Evolutionary conservation across 176 grass and related monocot genomes (phyloP), one percentile per base, ranked within the genome.

Genomic region (Avena sativa): DNA sequence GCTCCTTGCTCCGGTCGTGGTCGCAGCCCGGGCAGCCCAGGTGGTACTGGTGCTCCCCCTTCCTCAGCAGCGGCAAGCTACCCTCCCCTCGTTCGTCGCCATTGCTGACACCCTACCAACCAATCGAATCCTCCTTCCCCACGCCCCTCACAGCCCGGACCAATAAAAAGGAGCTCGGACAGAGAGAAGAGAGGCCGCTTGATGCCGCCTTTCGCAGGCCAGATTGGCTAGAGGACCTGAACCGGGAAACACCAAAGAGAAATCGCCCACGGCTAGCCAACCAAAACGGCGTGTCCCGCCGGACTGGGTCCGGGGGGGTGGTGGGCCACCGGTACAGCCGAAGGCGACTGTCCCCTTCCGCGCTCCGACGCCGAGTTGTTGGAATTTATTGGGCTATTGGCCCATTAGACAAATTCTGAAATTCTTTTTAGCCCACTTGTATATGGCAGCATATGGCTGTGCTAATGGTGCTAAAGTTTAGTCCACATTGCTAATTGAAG

Each of bases 1-100:
- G 43, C 2, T 83, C 84, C 59, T 84, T 89, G 34, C 69, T 92
- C 20, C 50, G 74, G 47, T 89, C 79, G 14, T 83, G 44, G 2
- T 48, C 55, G 62, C 91, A 92, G 61, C 91, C 91, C 10, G 91
- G 84, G 63, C 91, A 92, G 10, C 87, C 84, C 1, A 64, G 46
- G 20, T 86, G 69, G 71, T 89, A 74, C 2, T 30, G 21, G 19
- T 78, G 80, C 43, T 92, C 85, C 32, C 32, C 38, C 69, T 85
- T 81, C 46, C 56, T 74, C 61, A 92, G 80, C 69, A 84, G 48
- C 15, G 76, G 85, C 78, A 58, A 63, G 0, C 19, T 19, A 15
- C n/a, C 65, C 51, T 52, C 13, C 57, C 82, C 76, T 32, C 74
- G 5, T 55, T 76, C 23, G 73, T 13, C 47, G 28, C 67, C 87